Base-by-base conservation (phyloP, 495 filamentous ascomycete species). In the Penicillium canescens region DNA sequence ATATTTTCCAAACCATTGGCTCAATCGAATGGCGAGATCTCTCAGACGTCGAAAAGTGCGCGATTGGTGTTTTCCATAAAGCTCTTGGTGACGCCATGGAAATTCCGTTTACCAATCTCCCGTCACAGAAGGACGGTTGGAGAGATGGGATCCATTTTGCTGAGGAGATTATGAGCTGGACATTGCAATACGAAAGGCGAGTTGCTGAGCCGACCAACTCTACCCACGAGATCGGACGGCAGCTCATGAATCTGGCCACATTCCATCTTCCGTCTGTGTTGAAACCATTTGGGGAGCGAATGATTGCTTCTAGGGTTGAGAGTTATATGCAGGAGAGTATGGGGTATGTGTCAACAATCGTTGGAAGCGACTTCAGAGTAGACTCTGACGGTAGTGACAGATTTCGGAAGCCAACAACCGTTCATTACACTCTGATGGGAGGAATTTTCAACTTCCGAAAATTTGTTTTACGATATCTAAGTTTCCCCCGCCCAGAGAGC, bases 101-200 rank as follows among this genome's bases (percentile, higher is more conserved):
- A 7, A 75, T 78, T n/a, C 55, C 64, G 4, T 78, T 62, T 20
- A 49, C 56, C 40, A 12, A 16, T 10, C 61, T 69, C 37, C 39
- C 53, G 9, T 62, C 61, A 26, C 24, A 24, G 10, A 56, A 53
- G 20, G 62, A 41, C 9, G 68, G 69, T 0, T 85, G 81, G 81
- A 59, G 36, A 8, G 78, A 86, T 65, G 82, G 82, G 6, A 52
- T 80, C 52, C 74, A 84, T 18, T 85, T 80, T 60, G 68, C 75
- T 6, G 65, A 75, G 6, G 78, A 85, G 40, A 54, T 85, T 42
- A 56, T 53, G 1, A 59, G 67, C 23, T 86, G 79, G 80, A 75
- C 77, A 1, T 56, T 68, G 24, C 23, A 50, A 5, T 84, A 85
- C 59, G 79, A 84, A 56, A 63, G 61, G 33, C 44, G 51, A 36